Base-by-base conservation (phyloP, 2,329 filamentous ascomycete species). In the Cladophialophora psammophila region DNA sequence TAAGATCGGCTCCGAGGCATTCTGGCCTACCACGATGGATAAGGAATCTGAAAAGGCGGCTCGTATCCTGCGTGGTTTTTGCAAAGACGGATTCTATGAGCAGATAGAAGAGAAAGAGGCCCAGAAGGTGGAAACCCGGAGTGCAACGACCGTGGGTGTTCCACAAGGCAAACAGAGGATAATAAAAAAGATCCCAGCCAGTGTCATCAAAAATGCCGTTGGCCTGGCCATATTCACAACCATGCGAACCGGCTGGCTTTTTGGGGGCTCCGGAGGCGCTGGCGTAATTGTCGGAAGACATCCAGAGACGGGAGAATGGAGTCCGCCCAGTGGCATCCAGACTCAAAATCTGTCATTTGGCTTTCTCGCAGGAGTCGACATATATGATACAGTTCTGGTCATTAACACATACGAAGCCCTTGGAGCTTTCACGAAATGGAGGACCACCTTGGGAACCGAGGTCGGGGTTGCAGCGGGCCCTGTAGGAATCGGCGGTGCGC, bases 171-270 rank as follows among this genome's bases (percentile, higher is more conserved):
- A 87, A 74, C 88, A 90, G 72, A 84, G 80, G 72, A 85, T 90
- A 56, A 76, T 92, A 60, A 92, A 94, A 80, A 95, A 93, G 81
- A 97, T 98, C 34, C 94, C 94, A 0, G 83, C 89, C 65, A 86
- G 90, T 75, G 92, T 97, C 65, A 92, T 98, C 73, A 88, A 91
- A 75, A 92, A 95, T 80, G 93, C 94, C 34, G 93, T 94, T 72
- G 94, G 93, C 10, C 86, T 98, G 65, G 94, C 93, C 63, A 92
- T 98, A 72, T 97, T 97, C 81, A 97, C 94, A 0, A 96, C 93
- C 35, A 96, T 97, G 93, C 90, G 94, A 67, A 94, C 92, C 13
- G 94, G 94, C 12, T 82, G 97, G 36, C 97, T 94, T 91, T 85
- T 96, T 73, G 94, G 92, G 54, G 94, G 94, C 54, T 94, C 93